Evolutionary conservation across 2,329 filamentous ascomycete species (phyloP), one percentile per base, ranked within the genome.

Genomic region (Mycogone perniciosa): DNA sequence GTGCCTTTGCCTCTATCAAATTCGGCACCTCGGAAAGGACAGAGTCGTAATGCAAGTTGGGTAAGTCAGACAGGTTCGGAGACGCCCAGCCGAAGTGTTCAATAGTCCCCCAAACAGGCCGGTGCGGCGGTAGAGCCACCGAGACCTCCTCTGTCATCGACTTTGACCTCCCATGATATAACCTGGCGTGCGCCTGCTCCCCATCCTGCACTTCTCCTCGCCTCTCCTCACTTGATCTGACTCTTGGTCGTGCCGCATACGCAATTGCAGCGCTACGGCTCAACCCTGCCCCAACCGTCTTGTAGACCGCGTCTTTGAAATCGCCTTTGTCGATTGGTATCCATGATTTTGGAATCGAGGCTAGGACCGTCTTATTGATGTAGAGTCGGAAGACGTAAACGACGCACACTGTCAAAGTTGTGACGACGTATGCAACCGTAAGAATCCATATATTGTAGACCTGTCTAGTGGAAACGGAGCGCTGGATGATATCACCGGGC

Each of bases 1-100:
- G 82, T 1, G 90, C 92, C 66, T 92, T 92, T 7, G 89, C 92
- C 71, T 97, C 92, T 56, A 97, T 88, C 30, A 97, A 76, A 63
- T 95, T 86, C 1, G 91, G 89, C 27, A 99, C 76, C 67, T 97
- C 92, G 35, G 80, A 77, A 13, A 96, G 76, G 27, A 99, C 89
- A 2, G 83, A 82, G 59, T 77, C 79, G 67, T 95, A 97, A 57
- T 95, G 84, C n/a, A 97, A 71, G 62, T 89, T 82, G 4, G 89
- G 84, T 13, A 93, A 71, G 62, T 93, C 87, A 7, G 79, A 73
- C 1, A 82, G 86, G 31, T 80, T 79, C 5, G 92, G 92, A 2
- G 89, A 88, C 2, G 86, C 86, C 92, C 93, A 97, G 46, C 92
- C 93, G 11, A 83, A 76, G 64, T 99, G 93, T 53, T 88, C 81